Evolutionary conservation across 2,329 filamentous ascomycete genomes (phyloP), one percentile per base, ranked within the genome.

Genomic region (Emmonsia crescens): DNA sequence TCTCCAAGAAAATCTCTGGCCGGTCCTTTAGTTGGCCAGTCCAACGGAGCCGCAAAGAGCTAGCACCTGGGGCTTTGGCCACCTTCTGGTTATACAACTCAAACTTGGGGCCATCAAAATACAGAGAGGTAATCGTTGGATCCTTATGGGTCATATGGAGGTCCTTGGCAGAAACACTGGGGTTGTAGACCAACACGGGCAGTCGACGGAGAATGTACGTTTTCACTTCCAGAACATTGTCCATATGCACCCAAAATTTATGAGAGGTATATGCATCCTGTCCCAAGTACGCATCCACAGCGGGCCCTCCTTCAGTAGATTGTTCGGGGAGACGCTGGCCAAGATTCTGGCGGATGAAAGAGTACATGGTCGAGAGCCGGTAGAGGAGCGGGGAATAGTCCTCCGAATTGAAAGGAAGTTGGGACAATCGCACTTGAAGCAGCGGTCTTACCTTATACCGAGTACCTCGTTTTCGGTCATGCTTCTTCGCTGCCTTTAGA

Each of bases 401-500:
- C 74, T 97, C 94, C 62, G 90, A 93, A 77, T 97, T 96, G 81
- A 99, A 96, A 14, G 93, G 91, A 64, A 92, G 82, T 66, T 91
- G 85, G n/a, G 89, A 85, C 69, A 99, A 78, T 69, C 89, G 89
- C 69, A 96, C 88, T 77, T 96, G 89, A 76, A 97, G 86, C 79
- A 97, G 86, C 33, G 94, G 92, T 29, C 91, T 86, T 67, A 97
- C 89, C 73, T 88, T 90, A 79, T 97, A 97, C 60, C 86, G 83
- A 66, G 86, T 83, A 61, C 92, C 92, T 67, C 93, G 84, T 78
- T 93, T 95, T 67, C 94, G 89, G 76, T 99, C 94, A 77, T 99
- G 94, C 79, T 99, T 99, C 85, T 99, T 99, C 61, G 91, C 91
- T 56, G 96, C 96, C 81, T 99, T 99, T 72, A 96, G 83, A 76